Percentiles rank a stretch among this genome's conserved stretches.
These are phyloP conservation scores for Thozetella sp. DNA, from an alignment of 495 filamentous ascomycete species.

Conservation along the genomic window DNA sequence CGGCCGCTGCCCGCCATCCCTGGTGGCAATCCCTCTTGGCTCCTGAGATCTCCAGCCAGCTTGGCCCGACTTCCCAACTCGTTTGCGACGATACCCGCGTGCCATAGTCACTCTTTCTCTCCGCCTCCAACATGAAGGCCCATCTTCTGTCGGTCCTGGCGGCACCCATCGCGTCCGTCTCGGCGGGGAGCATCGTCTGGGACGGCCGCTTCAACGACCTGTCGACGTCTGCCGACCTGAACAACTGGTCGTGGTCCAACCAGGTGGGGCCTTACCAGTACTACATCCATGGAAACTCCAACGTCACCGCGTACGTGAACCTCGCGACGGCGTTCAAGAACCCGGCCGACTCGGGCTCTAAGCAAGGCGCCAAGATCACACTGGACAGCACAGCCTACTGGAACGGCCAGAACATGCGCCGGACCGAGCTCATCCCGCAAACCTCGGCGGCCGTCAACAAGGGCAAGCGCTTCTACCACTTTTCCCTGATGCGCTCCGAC, in stretches of 20 bases:
- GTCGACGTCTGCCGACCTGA: constrained; percentile 47
- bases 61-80: background rate
- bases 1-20: background rate
- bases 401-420: constrained; percentile 59
- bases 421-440: constrained; percentile 68
- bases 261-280: constrained; percentile 71
- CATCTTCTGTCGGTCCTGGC: constrained; percentile 19
- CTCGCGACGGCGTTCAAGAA: constrained; percentile 62
- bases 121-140: constrained; percentile 21
- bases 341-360: constrained; percentile 62
- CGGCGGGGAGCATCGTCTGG: constrained; percentile 53
- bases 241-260: constrained; percentile 67
- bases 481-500: constrained; percentile 60
- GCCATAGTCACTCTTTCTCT: background rate
- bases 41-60: background rate
- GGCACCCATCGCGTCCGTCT: constrained; percentile 19
- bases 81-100: background rate
- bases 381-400: constrained; percentile 66
- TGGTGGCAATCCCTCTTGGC: background rate
- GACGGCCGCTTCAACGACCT: constrained; percentile 66
- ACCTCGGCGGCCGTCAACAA: constrained; percentile 62
- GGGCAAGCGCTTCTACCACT: constrained; percentile 71
- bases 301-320: constrained; percentile 60
- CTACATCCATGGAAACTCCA: constrained; percentile 67
- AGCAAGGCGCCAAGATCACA: constrained; percentile 68